These are phyloP conservation scores for Esteya vermicola DNA, from an alignment of 2,329 filamentous ascomycete genomes.

Conservation along the genomic window DNA sequence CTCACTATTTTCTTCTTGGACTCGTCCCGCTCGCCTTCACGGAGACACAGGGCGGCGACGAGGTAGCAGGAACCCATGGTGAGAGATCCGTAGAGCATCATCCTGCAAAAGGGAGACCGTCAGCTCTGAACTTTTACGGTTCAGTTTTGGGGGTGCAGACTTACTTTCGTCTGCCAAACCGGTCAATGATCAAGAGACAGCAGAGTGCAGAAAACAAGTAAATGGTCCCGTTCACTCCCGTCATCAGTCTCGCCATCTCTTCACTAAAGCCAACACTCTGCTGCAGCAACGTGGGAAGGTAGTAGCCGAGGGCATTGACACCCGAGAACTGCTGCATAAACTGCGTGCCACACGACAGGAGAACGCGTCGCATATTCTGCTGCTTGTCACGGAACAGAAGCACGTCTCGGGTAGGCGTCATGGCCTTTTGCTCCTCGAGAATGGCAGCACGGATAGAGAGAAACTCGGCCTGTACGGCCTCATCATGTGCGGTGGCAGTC, in stretches of 20 bases:
- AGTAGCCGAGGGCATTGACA: constrained; percentile 27
- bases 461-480: constrained; percentile 15
- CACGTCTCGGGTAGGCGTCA: background rate
- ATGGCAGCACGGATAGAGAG: background rate
- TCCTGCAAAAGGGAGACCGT: constrained; percentile 13
- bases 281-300: constrained; percentile 40
- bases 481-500: constrained; percentile 14
- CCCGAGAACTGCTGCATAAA: constrained; percentile 30
- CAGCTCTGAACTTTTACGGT: too few relatives aligned
- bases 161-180: constrained; percentile 23
- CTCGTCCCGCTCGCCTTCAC: background rate
- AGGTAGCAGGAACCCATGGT: constrained; percentile 13
- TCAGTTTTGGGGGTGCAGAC: background rate
- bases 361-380: constrained; percentile 2
- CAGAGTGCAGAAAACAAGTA: constrained; percentile 22
- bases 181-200: constrained; percentile 24
- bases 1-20: background rate
- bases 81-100: constrained; percentile 15
- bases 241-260: constrained; percentile 35
- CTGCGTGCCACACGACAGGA: constrained; percentile 26
- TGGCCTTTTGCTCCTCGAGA: background rate
- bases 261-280: constrained; percentile 38
- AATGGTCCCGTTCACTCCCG: constrained; percentile 32
- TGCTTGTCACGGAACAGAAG: background rate
- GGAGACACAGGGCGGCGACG: constrained; percentile 17